Evolutionary conservation across 768 basidiomycete genomes (phyloP), one percentile per base, ranked within the genome.

Genomic region (Macrolepiota fuliginosa): DNA sequence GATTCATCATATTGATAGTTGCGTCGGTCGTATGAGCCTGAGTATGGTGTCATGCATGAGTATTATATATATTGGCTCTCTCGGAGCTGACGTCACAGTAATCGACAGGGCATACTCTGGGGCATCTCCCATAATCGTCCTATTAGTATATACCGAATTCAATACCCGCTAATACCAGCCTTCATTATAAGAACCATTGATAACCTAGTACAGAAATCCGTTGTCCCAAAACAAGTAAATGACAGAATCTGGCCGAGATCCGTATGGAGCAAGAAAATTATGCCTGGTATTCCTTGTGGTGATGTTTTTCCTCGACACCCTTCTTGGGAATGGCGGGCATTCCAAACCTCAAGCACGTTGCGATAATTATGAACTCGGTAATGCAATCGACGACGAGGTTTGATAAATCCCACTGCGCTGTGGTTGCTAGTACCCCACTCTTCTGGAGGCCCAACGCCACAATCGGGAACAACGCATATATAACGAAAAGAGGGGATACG

Each of bases 281-380:
- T 22, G 47, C 47, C 22, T 49, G 47, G 47, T 49, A 49, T 27
- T 9, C 47, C 25, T 49, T 49, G 25, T 49, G 24, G 4, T 24
- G 22, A 12, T 19, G 47, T 27, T 49, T 12, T 6, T 49, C 22
- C 22, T 27, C 12, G 10, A 15, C 22, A 11, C 47, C 22, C 4
- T n/a, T 40, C 17, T 39, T 54, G 15, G 53, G 53, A 36, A 54
- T 4, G 37, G 22, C 2, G 3, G 53, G 53, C 53, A 54, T 39
- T 24, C 53, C 53, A 39, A 54, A 54, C 19, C 53, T 47, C 56
- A 57, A 25, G 45, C 56, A 57, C n/a, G 35, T 19, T 4, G 42
- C 19, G 45, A 57, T 57, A 25, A 57, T 36, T 19, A 57, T 57
- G n/a, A 57, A 45, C 32, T 32, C n/a, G 4, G 56, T 57, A 5